Evolutionary conservation across 1,284 basidiomycete genomes (phyloP), one percentile per base, ranked within the genome.

Genomic region (Moniliella sp.): DNA sequence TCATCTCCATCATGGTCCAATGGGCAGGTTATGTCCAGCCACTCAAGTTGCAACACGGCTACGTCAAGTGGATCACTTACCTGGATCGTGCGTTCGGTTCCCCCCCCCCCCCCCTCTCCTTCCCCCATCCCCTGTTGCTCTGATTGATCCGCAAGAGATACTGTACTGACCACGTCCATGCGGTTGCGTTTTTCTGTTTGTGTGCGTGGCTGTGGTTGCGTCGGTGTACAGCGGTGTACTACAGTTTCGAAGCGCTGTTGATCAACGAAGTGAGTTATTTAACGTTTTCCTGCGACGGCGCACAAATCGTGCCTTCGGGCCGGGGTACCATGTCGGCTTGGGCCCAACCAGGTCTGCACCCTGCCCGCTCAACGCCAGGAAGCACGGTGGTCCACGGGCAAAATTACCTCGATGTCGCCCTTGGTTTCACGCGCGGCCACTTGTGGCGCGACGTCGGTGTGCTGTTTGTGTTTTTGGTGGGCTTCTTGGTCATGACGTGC

Each of bases 1-100:
- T 69, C 27, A 63, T 69, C 42, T 64, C 61, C 0, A 35, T 62
- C 35, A 63, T 66, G 66, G 68, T 43, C 59, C 29, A 21, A 18
- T 31, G 21, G 12, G 29, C 29, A 9, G 29, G 29, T 4, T 21
- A 31, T 18, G 19, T 5, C n/a, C 7, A 23, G 19, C n/a, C n/a
- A n/a, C n/a, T n/a, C n/a, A n/a, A n/a, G n/a, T n/a, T n/a, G n/a
- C n/a, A n/a, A n/a, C n/a, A n/a, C n/a, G n/a, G n/a, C n/a, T n/a
- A n/a, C n/a, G n/a, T n/a, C n/a, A n/a, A n/a, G n/a, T n/a, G n/a
- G n/a, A n/a, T n/a, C n/a, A n/a, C n/a, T n/a, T n/a, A n/a, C n/a
- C n/a, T n/a, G n/a, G n/a, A n/a, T n/a, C n/a, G n/a, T n/a, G n/a
- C n/a, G n/a, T n/a, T n/a, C n/a, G n/a, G n/a, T 23, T 43, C 2